Conservation (phyloP, 768 basidiomycete species). For the Amanita phalloides region DNA sequence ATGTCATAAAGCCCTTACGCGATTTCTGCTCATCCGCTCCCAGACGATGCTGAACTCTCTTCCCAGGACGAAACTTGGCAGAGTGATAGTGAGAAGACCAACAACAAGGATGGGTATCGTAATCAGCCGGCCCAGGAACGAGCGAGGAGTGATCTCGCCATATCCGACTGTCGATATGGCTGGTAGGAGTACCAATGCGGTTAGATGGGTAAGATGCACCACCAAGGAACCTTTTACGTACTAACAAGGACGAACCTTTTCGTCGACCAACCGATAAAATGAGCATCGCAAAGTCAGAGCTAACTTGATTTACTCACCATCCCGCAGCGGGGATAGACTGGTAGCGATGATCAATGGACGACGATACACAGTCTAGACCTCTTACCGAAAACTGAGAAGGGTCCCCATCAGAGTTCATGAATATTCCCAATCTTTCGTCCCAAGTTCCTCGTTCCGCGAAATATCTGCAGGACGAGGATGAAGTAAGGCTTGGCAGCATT, state of each 20-base stretch:
- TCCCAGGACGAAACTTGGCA: conserved; percentile 87
- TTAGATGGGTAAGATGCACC: not conserved
- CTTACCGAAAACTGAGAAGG: conserved; percentile 68
- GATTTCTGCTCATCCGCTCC: conserved; percentile 57
- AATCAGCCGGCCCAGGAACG: conserved; percentile 77
- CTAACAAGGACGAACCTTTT: conserved; percentile 67
- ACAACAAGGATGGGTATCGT: conserved; percentile 83
- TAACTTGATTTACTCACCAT: conserved; percentile 42
- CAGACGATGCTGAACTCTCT: conserved; percentile 87
- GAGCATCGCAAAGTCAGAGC: not conserved
- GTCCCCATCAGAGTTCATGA: conserved; percentile 79
- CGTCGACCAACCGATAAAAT: not conserved
- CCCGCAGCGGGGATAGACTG: conserved; percentile 31
- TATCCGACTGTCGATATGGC: conserved; percentile 88
- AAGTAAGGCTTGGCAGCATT: not conserved
- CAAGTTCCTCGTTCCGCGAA: conserved; percentile 88
- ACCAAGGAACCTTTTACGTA: conserved; percentile 27
- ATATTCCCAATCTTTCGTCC: conserved; percentile 71
- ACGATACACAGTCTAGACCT: not conserved
- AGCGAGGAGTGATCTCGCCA: conserved; percentile 85
- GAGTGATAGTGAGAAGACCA: conserved; percentile 79
- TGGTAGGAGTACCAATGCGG: conserved; percentile 14
- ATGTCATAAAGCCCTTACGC: not conserved
- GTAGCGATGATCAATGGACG: not conserved
- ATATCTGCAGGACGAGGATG: conserved; percentile 34